Conservation (phyloP, 768 basidiomycete species). For the Favolaschia claudopus region DNA sequence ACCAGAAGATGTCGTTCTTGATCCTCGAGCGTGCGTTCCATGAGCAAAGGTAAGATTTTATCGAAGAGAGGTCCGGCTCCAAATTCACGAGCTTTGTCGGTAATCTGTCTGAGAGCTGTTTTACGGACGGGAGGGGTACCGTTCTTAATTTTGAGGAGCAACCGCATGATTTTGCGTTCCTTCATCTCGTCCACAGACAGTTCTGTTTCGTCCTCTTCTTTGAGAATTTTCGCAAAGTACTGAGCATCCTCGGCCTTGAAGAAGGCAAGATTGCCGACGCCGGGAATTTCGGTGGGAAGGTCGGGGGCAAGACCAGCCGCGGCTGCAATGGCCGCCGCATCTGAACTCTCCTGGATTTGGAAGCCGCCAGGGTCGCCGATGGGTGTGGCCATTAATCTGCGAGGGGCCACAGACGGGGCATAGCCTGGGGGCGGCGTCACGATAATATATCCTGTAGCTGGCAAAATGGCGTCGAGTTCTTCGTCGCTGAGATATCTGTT, state of each 20-base stretch:
- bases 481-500: conserved; percentile 96
- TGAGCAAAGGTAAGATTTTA: conserved; percentile 96
- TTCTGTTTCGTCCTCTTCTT: conserved; percentile 94
- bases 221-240: conserved; percentile 95
- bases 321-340: conserved; percentile 86
- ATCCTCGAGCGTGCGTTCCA: conserved; percentile 97
- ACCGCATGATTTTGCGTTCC: conserved; percentile 98
- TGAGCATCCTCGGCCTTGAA: conserved; percentile 98
- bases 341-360: conserved; percentile 95
- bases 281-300: conserved; percentile 96
- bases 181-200: conserved; percentile 98
- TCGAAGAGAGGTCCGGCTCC: conserved; percentile 98
- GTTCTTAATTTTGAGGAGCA: conserved; percentile 98
- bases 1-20: conserved; percentile 98
- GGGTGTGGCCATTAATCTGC: conserved; percentile 66
- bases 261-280: conserved; percentile 95
- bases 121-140: conserved; percentile 98
- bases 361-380: conserved; percentile 80
- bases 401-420: conserved; percentile 74
- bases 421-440: conserved; percentile 96
- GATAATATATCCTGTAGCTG: conserved; percentile 85
- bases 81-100: conserved; percentile 98
- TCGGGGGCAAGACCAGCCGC: conserved; percentile 94
- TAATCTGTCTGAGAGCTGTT: conserved; percentile 96
- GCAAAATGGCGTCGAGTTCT: conserved; percentile 92